Evolutionary conservation across 2,329 filamentous ascomycete genomes (phyloP).

Genomic region (Cadophora luteo-olivacea): DNA sequence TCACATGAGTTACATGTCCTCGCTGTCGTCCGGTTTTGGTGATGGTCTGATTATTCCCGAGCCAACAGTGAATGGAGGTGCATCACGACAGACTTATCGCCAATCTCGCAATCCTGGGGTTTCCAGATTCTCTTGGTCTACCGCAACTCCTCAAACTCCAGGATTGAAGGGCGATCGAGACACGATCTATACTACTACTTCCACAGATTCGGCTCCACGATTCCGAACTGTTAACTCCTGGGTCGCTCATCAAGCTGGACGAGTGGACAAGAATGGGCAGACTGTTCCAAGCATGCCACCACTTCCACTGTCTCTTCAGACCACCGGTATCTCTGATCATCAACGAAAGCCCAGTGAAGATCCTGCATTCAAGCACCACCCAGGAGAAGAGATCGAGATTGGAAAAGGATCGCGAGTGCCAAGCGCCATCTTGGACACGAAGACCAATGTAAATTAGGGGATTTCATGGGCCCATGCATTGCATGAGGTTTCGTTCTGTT

Average conservation of each 20-base stretch:
- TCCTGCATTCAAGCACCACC: conserved; percentile 42
- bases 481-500: conserved; percentile 26
- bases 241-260: conserved; percentile 68
- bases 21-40: conserved; percentile 69
- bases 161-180: conserved; percentile 38
- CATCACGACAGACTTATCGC: conserved; percentile 31
- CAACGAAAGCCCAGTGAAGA: conserved; percentile 41
- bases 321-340: conserved; percentile 26
- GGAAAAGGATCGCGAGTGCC: conserved; percentile 39
- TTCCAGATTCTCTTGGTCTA: conserved; percentile 43
- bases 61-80: conserved; percentile 30
- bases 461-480: conserved; percentile 19
- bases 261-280: conserved; percentile 56
- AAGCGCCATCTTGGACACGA: conserved; percentile 43
- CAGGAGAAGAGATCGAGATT: conserved; percentile 42
- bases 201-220: conserved; percentile 50
- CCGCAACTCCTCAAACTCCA: conserved; percentile 25
- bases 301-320: conserved; percentile 34
- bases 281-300: conserved; percentile 43
- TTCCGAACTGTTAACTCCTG: conserved; percentile 67
- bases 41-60: conserved; percentile 61
- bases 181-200: conserved; percentile 43
- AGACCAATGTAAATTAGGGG: conserved; percentile 35
- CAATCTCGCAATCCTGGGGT: conserved; percentile 32
- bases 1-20: conserved; percentile 56